Base-by-base conservation (phyloP, 2,329 filamentous ascomycete genomes). In the Lachnellula arida region DNA sequence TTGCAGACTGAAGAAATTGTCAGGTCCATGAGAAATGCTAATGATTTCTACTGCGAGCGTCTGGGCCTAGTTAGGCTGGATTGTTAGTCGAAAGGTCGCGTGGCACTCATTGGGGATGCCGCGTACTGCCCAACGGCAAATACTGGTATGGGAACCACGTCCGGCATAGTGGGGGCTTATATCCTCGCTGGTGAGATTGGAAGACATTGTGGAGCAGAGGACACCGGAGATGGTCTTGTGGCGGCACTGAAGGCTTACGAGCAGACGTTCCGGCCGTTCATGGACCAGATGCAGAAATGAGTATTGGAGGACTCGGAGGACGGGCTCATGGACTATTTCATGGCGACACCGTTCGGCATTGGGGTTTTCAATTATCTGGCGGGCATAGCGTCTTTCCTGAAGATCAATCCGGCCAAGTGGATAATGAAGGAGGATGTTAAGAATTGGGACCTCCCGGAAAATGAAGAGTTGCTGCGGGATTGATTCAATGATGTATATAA, bases 51-150 rank as follows among this genome's bases (percentile, higher is more conserved):
- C 60, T 71, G 70, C 39, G 70, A 74, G 52, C 67, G 71, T 3
- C 62, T 78, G 44, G 72, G 70, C 0, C 70, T 75, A 15, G 74
- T 84, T 32, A 74, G 74, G 44, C 54, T 77, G 46, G 66, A 73
- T 0, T 58, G 59, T 4, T 77, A 74, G 75, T 75, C 68, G 4
- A 69, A 67, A 0, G 75, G 77, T 0, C 75, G 78, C 0, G 72
- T 81, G 2, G 74, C 72, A 2, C 69, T 82, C 0, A 48, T 82
- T 0, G 82, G 81, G 0, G 81, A 86, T 57, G 78, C 82, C 0
- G 81, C 70, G 0, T 78, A 76, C 61, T 76, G 74, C 23, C 78
- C 79, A 0, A 73, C 75, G 0, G 72, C 75, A 1, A 58, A 75
- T 2, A 78, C 75, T 0, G 81, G 80, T 0, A 74, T 78, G 69